Base-by-base conservation (phyloP, 352 stramenopile genomes). In the Phytopythium litorale region DNA sequence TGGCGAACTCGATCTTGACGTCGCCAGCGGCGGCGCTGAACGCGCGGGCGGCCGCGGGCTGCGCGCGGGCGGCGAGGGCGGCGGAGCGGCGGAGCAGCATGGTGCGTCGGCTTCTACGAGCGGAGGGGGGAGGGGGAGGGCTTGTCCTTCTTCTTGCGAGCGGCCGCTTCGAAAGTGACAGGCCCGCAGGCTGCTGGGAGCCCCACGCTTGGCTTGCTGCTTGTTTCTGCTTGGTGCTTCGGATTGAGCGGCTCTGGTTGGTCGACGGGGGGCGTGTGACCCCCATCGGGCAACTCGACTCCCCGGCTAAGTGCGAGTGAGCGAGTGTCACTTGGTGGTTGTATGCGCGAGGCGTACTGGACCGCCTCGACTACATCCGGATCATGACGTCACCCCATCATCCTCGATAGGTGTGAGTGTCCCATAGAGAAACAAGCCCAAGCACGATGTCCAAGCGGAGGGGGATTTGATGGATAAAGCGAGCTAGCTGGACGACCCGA, bases 1-100 rank as follows among this genome's bases (percentile, higher is more conserved):
- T 70, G 28, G 72, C 32, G 53, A 95, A 72, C 15, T 95, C 75
- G 60, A 91, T 92, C 58, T 79, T 91, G 60, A 85, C 73, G 59
- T 90, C 82, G 58, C 73, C 75, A 2, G 71, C 58, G 62, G 76
- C 73, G 56, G 76, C 79, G 64, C 78, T 91, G 70, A 94, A 92
- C 37, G 77, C 66, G 63, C 83, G 83, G 33, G 71, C 65, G 58
- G 68, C 66, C 49, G 63, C 23, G 42, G 65, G 54, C 54, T 69
- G 64, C 25, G 57, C 64, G 66, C 70, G 75, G 66, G 64, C 67
- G 72, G 76, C 57, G 62, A 77, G 67, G 56, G 65, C 68, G 56
- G 75, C 68, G 15, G 83, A 80, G 67, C 79, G 78, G 54, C 83
- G 83, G 68, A 90, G 72, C 70, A 89, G 74, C 80, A 89, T 89